A percentile compares a stretch with the other conserved stretches of the same genome.
These are phyloP conservation scores for Withania somnifera DNA, from an alignment of 305 asterid species.

Conservation along the genomic window DNA sequence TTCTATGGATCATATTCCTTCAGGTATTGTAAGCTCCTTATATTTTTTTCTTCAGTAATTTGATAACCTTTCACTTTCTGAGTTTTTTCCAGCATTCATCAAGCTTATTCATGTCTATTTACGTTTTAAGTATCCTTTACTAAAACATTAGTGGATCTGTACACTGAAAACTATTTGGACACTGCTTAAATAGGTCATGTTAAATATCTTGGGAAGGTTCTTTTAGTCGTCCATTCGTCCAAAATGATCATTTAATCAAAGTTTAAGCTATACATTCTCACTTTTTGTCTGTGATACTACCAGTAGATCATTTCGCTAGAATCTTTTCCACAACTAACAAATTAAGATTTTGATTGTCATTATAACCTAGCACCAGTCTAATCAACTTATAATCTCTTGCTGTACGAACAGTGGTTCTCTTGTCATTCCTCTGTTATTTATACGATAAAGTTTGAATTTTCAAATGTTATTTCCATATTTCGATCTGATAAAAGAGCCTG, in stretches of 20 bases:
- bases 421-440: neutral
- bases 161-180: neutral
- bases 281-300: neutral
- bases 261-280: neutral
- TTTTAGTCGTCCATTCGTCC: neutral
- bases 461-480: neutral
- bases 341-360: neutral
- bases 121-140: neutral
- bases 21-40: constrained; percentile 34
- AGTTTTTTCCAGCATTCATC: neutral
- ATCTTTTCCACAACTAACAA: neutral
- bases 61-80: neutral
- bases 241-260: neutral
- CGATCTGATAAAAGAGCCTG: neutral
- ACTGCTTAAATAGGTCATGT: neutral
- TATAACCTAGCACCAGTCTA: neutral
- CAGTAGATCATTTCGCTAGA: neutral
- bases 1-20: constrained; percentile 87
- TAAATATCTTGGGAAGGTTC: neutral
- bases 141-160: neutral
- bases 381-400: neutral
- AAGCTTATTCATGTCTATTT: neutral
- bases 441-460: neutral
- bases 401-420: neutral
- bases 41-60: neutral